Base-by-base conservation (phyloP, 1,139 yeast species). In the Geotrichum australiense region DNA sequence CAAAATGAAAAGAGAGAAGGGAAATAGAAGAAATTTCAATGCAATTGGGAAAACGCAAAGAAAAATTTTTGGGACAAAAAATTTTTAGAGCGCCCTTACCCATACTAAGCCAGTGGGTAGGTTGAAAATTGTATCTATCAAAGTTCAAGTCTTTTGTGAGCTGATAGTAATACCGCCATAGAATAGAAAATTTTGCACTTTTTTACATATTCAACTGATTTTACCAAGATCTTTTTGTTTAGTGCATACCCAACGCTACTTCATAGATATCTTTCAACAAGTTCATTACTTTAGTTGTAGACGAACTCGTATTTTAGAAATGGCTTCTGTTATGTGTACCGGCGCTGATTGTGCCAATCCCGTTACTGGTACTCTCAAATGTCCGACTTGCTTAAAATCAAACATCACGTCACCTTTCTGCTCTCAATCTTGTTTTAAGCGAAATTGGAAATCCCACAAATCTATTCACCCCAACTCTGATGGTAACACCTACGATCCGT, bases 351-450 rank as follows among this genome's bases (percentile, higher is more conserved):
- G 99, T 66, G 93, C 93, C 25, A 86, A 86, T 55, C 73, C 70
- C 32, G 86, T 95, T 10, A 71, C 72, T 2, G 81, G 93, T 29
- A 66, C 73, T 31, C 69, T 91, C 52, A 87, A 87, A 58, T 91
- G 99, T 61, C 99, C 99, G 0, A 70, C 89, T 11, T 91, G 99
- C 63, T 65, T 91, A 49, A 89, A 91, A 59, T 73, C 71, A 48
- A 85, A 78, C 16, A 55, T 74, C 35, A 68, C 71, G 35, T 69
- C 74, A 43, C 72, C 72, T 19, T 91, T 89, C 64, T 93, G 99
- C 65, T 73, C 80, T 58, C 96, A 91, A 56, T 66, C 65, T 2
- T 91, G 99, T 63, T 93, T 85, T 69, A 78, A 84, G 60, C 66
- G 80, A 34, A 72, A 79, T 49, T 89, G 94, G 86, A 61, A 66